phyloP scores from a whole-genome alignment of 148 eudicot genomes.

The Rhododendron kiyosumense region DNA sequence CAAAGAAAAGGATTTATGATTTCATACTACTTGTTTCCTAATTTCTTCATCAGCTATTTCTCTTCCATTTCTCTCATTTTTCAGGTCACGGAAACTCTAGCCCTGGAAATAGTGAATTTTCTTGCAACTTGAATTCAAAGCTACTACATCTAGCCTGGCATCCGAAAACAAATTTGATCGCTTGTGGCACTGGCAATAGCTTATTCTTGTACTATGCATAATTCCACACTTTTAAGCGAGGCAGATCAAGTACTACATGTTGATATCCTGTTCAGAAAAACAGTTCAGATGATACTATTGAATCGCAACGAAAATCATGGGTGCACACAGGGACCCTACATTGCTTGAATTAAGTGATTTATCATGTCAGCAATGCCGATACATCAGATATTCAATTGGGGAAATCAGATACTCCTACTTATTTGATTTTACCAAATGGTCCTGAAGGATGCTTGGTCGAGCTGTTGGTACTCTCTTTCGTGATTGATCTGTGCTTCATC shows the following conservation, averaged over 20 bases:
- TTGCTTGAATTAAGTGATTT: neutral
- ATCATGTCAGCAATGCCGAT: neutral
- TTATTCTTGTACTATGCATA: slow-evolving; percentile 39
- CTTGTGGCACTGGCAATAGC: slow-evolving; percentile 40
- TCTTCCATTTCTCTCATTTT: neutral
- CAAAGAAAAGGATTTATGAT: neutral
- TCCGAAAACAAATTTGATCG: slow-evolving; percentile 40
- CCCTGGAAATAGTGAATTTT: slow-evolving; percentile 18
- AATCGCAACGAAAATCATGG: neutral
- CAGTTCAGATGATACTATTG: neutral
- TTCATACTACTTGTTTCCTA: neutral
- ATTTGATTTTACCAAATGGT: neutral
- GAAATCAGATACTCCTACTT: neutral
- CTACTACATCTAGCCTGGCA: slow-evolving; percentile 53
- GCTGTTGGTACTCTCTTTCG: neutral
- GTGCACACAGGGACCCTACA: neutral
- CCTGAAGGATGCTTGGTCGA: neutral
- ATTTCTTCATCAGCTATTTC: neutral
- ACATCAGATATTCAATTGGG: neutral
- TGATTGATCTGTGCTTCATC: neutral
- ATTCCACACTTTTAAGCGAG: neutral
- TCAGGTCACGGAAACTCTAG: slow-evolving; percentile 28
- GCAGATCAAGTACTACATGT: neutral
- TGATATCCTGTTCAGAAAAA: neutral
- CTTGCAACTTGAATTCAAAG: slow-evolving; percentile 34